phyloP scores from a whole-genome alignment of 768 basidiomycete species.

The Boletus reticulatus region DNA sequence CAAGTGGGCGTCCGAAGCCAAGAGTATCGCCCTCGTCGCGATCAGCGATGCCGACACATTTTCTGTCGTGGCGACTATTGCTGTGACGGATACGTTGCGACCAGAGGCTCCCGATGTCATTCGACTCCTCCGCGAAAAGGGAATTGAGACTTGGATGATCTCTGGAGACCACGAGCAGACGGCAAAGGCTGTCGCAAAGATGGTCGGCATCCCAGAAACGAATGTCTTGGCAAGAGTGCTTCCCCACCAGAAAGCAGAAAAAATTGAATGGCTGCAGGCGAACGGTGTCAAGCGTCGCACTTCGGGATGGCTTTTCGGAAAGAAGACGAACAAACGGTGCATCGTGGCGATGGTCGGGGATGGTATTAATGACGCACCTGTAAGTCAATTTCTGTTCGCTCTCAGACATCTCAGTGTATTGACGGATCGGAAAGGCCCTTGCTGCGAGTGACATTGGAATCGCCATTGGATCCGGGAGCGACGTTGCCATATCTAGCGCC shows the following conservation, averaged over 20 bases:
- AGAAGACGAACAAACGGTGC: constrained; percentile 35
- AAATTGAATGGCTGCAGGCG: constrained; percentile 55
- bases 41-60: constrained; percentile 31
- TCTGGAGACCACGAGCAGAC: constrained; percentile 76
- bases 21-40: constrained; percentile 69
- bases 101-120: constrained; percentile 57
- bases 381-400: constrained; percentile 18
- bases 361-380: constrained; percentile 62
- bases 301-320: constrained; percentile 27
- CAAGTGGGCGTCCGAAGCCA: constrained; percentile 60
- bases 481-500: constrained; percentile 75
- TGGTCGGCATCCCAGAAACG: constrained; percentile 60
- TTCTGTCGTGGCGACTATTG: constrained; percentile 49
- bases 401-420: not conserved
- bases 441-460: constrained; percentile 58
- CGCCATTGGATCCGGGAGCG: constrained; percentile 67
- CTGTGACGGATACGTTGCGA: constrained; percentile 63
- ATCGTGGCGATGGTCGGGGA: constrained; percentile 60
- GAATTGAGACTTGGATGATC: constrained; percentile 73
- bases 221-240: constrained; percentile 82
- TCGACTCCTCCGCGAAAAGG: constrained; percentile 45
- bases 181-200: constrained; percentile 65
- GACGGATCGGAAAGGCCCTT: constrained; percentile 39
- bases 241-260: constrained; percentile 77
- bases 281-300: constrained; percentile 35